A percentile compares a stretch with the other conserved stretches of the same genome.
Conservation (phyloP, 2,329 filamentous ascomycete genomes). For the Emericellopsis atlantica region DNA sequence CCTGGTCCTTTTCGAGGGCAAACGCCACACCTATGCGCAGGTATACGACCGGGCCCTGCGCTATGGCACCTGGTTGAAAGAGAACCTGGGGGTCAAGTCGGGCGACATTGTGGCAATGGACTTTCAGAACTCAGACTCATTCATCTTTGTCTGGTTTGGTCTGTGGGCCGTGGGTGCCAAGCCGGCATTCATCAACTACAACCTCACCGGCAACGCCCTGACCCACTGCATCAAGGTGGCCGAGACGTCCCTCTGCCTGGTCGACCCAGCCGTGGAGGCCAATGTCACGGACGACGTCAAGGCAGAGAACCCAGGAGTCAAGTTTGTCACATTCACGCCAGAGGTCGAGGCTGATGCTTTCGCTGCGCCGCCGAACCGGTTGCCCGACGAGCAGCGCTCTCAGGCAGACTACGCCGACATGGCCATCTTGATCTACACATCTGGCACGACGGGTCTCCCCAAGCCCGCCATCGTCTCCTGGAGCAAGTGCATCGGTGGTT, state of each 20-base stretch:
- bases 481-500: constrained; percentile 47
- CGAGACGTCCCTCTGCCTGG: constrained; percentile 52
- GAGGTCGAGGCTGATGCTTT: constrained; percentile 42
- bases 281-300: constrained; percentile 47
- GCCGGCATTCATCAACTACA: constrained; percentile 84
- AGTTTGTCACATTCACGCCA: constrained; percentile 49
- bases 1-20: constrained; percentile 58
- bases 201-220: constrained; percentile 58
- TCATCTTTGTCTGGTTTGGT: constrained; percentile 63
- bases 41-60: constrained; percentile 58
- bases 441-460: constrained; percentile 73
- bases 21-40: constrained; percentile 61
- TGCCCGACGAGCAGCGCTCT: constrained; percentile 42
- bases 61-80: constrained; percentile 65
- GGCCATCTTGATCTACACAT: constrained; percentile 71
- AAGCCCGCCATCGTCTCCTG: constrained; percentile 70
- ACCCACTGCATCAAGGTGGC: constrained; percentile 62
- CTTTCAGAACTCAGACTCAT: constrained; percentile 70
- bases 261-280: constrained; percentile 48
- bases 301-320: constrained; percentile 32
- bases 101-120: constrained; percentile 71
- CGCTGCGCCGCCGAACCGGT: constrained; percentile 37
- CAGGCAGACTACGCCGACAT: constrained; percentile 41
- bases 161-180: constrained; percentile 75
- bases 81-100: constrained; percentile 47